Evolutionary conservation across 768 basidiomycete species (phyloP), one percentile per base, ranked within the genome.

Genomic region (Amanita exitialis): DNA sequence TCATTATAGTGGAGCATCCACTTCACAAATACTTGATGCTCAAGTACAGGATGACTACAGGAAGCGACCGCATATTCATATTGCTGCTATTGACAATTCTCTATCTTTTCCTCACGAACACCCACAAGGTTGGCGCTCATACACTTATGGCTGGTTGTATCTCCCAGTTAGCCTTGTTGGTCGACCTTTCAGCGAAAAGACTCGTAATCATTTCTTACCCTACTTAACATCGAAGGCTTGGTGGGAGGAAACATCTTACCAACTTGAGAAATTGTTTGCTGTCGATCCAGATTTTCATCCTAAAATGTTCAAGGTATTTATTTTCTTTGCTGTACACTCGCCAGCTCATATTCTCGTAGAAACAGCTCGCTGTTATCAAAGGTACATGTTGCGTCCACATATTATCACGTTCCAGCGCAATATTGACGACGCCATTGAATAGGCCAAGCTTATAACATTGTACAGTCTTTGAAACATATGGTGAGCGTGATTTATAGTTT

Each of bases 31-130:
- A 6, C 61, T 67, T 13, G 66, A 66, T 9, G 63, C 65, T 38
- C 60, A 71, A 27, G 68, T 68, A 9, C n/a, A 36, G 10, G 44
- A 64, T 35, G 57, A 62, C 10, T 86, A 81, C 59, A 78, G 71
- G 38, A 75, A 78, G 46, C 75, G 74, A 54, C 87, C 90, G 1
- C 90, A 93, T 61, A 81, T 93, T 38, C 90, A 92, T 61, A 87
- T 93, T 51, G 90, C 91, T 41, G 91, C 91, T 8, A 95, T 95
- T 54, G 92, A 94, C 61, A 94, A 94, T 64, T 92, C 89, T 0
- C 76, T 95, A 34, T 88, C 89, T 2, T 95, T 92, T 60, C 92
- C 92, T 21, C 89, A 93, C 56, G 85, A 91, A 59, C 90, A 94
- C 58, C 92, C 92, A 0, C 77, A 80, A 53, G 90, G 77, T 3